These are phyloP conservation scores for Penicillium taxi DNA, from an alignment of 495 filamentous ascomycete genomes.

Conservation along the genomic window DNA sequence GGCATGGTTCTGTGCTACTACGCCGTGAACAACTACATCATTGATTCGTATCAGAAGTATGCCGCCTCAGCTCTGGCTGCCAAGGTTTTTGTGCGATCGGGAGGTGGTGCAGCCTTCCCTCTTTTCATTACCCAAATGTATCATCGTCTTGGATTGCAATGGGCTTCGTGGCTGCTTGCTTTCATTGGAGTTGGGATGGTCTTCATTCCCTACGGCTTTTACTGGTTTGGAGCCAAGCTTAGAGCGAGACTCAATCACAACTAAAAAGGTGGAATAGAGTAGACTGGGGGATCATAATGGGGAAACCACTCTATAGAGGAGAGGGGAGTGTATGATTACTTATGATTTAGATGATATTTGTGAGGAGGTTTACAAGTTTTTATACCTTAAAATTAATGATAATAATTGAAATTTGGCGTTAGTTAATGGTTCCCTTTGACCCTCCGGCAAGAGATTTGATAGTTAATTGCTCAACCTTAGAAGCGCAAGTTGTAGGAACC, in stretches of 20 bases:
- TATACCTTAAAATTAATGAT: too few species aligned
- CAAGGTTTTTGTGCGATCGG: conserved; percentile 27
- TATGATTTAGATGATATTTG: too few species aligned
- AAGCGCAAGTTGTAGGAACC: not conserved
- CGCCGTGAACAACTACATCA: conserved; percentile 61
- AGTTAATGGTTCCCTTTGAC: not conserved
- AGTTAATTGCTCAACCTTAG: not conserved
- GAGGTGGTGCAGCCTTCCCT: conserved; percentile 37
- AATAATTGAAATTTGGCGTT: too few species aligned
- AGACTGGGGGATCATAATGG: not conserved
- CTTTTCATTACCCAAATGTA: conserved; percentile 48
- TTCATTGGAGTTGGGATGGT: conserved; percentile 44
- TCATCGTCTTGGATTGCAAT: conserved; percentile 43
- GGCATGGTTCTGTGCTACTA: conserved; percentile 63
- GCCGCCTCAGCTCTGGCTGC: conserved; percentile 29
- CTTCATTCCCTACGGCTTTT: conserved; percentile 40
- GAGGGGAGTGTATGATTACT: too few species aligned
- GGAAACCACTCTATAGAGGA: not conserved
- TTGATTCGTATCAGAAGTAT: conserved; percentile 51
- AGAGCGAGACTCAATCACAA: conserved; percentile 14
- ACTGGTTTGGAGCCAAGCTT: conserved; percentile 18
- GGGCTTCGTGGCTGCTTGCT: conserved; percentile 49
- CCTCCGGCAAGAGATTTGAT: not conserved
- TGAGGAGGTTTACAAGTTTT: too few species aligned
- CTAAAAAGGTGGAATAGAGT: too few species aligned